These are phyloP conservation scores for Solanum pennellii DNA, from an alignment of 257 asterid species.

Conservation along the genomic window DNA sequence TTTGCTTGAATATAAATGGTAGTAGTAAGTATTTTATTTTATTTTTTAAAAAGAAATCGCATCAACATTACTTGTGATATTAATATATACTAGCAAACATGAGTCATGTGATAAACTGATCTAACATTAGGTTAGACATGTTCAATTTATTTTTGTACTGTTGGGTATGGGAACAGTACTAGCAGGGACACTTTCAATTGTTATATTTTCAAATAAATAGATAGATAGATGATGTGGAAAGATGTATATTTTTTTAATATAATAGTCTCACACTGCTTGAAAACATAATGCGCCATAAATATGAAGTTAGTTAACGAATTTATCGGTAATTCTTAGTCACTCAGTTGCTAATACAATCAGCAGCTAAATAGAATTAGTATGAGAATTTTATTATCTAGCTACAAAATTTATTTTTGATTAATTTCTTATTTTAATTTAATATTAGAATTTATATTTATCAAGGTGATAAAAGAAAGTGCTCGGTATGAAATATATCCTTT, in stretches of 20 bases:
- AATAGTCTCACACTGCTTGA: background rate
- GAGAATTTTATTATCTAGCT: no score
- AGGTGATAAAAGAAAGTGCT: no score
- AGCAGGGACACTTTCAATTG: background rate
- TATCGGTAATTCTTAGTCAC: background rate
- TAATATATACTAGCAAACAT: background rate
- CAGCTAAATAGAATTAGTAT: no score
- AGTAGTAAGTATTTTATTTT: background rate
- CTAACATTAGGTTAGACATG: background rate
- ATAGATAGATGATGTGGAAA: background rate
- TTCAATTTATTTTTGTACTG: background rate
- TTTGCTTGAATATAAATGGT: background rate
- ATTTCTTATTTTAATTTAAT: no score
- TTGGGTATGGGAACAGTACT: background rate
- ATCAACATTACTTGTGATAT: background rate
- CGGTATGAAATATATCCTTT: no score
- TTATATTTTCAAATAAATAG: background rate
- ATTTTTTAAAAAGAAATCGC: background rate
- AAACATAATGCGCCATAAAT: background rate
- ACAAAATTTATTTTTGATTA: rapidly evolving
- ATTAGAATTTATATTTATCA: no score
- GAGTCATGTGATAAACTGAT: background rate
- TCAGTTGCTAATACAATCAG: background rate
- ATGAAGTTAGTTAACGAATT: background rate
- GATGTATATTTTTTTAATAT: background rate